Percentiles rank a stretch among this genome's conserved stretches.
These are phyloP conservation scores for Linnemannia schmuckeri DNA, from an alignment of 192 early-diverging fungal genomes.

Conservation along the genomic window DNA sequence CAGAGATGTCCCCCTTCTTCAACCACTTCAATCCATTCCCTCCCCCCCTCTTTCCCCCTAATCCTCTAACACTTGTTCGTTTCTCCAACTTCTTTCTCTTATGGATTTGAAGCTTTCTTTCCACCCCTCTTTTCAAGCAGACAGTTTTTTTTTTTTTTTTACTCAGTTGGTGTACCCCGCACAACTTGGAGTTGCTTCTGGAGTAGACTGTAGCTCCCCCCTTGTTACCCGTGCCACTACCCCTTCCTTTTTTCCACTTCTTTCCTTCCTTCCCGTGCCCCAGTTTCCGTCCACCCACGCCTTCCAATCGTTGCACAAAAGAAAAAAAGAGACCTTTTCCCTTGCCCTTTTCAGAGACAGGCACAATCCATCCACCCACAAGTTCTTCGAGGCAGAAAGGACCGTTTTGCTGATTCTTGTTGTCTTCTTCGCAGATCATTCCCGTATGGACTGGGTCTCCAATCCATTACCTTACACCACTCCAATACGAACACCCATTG, in stretches of 20 bases:
- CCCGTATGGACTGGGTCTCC: neutral
- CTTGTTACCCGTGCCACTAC: neutral
- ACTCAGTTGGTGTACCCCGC: neutral
- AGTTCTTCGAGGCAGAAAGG: neutral
- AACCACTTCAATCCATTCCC: neutral
- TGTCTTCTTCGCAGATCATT: neutral
- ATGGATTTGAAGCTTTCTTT: neutral
- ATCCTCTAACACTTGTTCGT: neutral
- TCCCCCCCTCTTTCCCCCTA: neutral
- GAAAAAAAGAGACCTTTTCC: neutral
- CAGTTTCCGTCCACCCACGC: neutral
- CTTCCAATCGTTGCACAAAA: neutral
- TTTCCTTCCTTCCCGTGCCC: neutral
- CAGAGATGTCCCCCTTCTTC: neutral
- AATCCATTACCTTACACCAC: too few species aligned
- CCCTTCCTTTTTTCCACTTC: neutral
- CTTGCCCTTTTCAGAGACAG: neutral
- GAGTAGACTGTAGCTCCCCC: conserved; percentile 6
- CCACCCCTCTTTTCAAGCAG: neutral
- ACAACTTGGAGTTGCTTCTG: neutral
- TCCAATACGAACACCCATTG: too few species aligned
- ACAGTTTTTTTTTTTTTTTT: neutral
- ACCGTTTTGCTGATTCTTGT: neutral
- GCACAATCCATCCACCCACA: neutral
- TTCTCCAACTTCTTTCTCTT: neutral